Conservation (phyloP, 495 filamentous ascomycete genomes). For the Penicillium soppii region DNA sequence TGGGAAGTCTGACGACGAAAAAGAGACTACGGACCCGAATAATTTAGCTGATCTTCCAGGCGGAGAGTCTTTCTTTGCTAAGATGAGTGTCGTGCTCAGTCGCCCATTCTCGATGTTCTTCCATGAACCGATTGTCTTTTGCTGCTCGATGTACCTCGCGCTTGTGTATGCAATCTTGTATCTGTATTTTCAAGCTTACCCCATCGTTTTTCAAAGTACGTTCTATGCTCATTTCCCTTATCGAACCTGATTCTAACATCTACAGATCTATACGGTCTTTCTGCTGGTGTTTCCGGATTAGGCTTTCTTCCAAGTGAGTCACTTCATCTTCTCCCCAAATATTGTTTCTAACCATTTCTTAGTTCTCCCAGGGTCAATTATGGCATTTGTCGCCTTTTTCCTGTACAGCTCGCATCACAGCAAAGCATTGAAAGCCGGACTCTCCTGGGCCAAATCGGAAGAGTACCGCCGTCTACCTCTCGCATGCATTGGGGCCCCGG, state of each 20-base stretch:
- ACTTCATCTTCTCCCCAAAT: background rate
- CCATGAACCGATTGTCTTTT: constrained; percentile 46
- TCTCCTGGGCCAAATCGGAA: constrained; percentile 34
- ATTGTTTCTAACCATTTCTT: background rate
- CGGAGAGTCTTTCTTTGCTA: background rate
- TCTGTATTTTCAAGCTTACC: constrained; percentile 60
- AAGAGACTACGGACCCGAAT: background rate
- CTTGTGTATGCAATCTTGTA: constrained; percentile 62
- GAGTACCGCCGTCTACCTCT: constrained; percentile 66
- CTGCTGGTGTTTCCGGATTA: constrained; percentile 25
- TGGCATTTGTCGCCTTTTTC: constrained; percentile 26
- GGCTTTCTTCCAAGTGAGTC: constrained; percentile 34
- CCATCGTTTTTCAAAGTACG: constrained; percentile 50
- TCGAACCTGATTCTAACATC: background rate
- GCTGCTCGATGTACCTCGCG: constrained; percentile 56
- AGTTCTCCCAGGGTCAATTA: constrained; percentile 22
- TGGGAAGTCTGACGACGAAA: background rate
- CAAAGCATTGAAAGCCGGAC: constrained; percentile 19
- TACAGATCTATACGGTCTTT: constrained; percentile 50
- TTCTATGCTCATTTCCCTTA: background rate
- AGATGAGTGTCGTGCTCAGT: background rate
- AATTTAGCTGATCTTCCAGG: background rate
- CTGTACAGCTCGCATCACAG: constrained; percentile 26
- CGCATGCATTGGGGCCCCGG: constrained; percentile 42
- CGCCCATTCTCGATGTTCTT: constrained; percentile 36